Base-by-base conservation (phyloP, 306 rosid species). In the Vigna radiata region DNA sequence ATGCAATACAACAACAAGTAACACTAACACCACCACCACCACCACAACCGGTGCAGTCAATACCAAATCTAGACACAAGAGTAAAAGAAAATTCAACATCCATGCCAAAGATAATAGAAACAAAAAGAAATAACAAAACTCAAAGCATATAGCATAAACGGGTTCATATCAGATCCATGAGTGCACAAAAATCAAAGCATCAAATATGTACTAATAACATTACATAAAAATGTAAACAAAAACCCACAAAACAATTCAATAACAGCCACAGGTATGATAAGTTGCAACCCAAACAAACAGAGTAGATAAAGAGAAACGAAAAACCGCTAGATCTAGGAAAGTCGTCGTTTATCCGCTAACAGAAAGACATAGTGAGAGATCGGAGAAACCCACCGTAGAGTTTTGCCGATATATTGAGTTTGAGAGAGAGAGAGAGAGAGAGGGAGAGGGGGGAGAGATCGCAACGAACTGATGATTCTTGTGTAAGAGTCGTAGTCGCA, bases 61-160 rank as follows among this genome's bases (percentile, higher is more conserved):
- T 48, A 33, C 50, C 36, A 69, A 82, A 86, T 83, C 90, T 84
- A 61, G 44, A 83, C 85, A 86, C 4, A 31, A 71, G 25, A 48
- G 39, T 39, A 36, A 62, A 52, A 61, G 14, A 13, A 61, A 72
- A n/a, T 8, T 53, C 50, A 59, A 27, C 31, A 37, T 79, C 73
- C 46, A 74, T 33, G 19, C 18, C 80, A 65, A 73, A 63, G 2
- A 23, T 25, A 23, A 21, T 12, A 17, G 19, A 17, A 52, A 49
- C 0, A 56, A 17, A 18, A 53, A 54, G 29, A 54, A 53, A 58
- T 4, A 56, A 8, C 9, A 14, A 25, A 27, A 58, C 39, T 17
- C 39, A 27, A 49, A 60, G 13, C 47, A 25, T 15, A 31, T 9
- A 39, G 53, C 62, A 72, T 25, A 19, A 53, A 23, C 44, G 21